Evolutionary conservation across 2,329 filamentous ascomycete species (phyloP), one percentile per base, ranked within the genome.

Genomic region (Scortechinia acanthostroma): DNA sequence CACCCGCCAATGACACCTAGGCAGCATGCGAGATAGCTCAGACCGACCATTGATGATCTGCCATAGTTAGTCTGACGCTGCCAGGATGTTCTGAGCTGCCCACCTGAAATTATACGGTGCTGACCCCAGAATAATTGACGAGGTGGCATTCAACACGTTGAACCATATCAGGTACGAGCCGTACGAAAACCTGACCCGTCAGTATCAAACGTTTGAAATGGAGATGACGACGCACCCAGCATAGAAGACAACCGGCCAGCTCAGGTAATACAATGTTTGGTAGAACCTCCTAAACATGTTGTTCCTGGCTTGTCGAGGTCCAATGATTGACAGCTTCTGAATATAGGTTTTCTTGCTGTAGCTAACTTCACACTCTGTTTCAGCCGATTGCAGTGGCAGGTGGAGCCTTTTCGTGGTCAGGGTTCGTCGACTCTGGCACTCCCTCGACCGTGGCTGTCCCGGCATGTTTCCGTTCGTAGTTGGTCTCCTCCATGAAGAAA

Each of bases 401-500:
- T n/a, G n/a, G n/a, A n/a, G n/a, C n/a, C n/a, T n/a, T n/a, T n/a
- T n/a, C n/a, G n/a, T n/a, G n/a, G n/a, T n/a, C n/a, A n/a, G n/a
- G n/a, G n/a, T n/a, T n/a, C n/a, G 17, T 37, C 17, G 44, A 52
- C 55, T 3, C 51, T 30, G 15, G 51, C 48, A 10, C 22, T 23
- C 2, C n/a, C n/a, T n/a, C n/a, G n/a, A n/a, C n/a, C n/a, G n/a
- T n/a, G n/a, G n/a, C n/a, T n/a, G n/a, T n/a, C n/a, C n/a, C n/a
- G n/a, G n/a, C n/a, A n/a, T n/a, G n/a, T n/a, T 55, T 50, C 4
- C 65, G 62, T 3, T 54, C 51, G 49, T 70, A 75, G 55, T 74
- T 76, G 2, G 73, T 75, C 53, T 77, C 73, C 52, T 77, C 73
- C 65, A 75, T 71, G 55, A 70, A 70, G 50, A 76, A 71, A 56